A percentile compares a stretch with the other conserved stretches of the same genome.
Conservation (phyloP, 1,284 basidiomycete species). For the Cutaneotrichosporon sp. region DNA sequence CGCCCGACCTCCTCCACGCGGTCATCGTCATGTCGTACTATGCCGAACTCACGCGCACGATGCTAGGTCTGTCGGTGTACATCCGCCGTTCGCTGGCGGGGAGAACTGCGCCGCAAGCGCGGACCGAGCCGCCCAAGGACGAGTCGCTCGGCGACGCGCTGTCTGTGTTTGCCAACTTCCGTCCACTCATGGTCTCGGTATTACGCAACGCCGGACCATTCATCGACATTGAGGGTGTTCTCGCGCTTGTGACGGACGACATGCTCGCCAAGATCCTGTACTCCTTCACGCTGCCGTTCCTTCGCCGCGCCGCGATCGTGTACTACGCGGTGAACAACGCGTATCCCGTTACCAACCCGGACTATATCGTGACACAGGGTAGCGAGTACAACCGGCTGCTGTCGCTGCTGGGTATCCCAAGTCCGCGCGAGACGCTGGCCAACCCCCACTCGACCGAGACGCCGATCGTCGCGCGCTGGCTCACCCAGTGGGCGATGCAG, state of each 20-base stretch:
- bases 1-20: slow-evolving; percentile 78
- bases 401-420: slow-evolving; percentile 68
- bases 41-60: slow-evolving; percentile 74
- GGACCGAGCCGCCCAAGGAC: slow-evolving; percentile 46
- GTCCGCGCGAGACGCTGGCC: slow-evolving; percentile 63
- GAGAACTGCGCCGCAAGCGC: slow-evolving; percentile 28
- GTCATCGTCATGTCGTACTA: slow-evolving; percentile 82
- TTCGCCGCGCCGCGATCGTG: slow-evolving; percentile 83
- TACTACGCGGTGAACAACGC: slow-evolving; percentile 62
- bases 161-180: slow-evolving; percentile 32
- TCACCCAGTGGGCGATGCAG: slow-evolving; percentile 45
- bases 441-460: slow-evolving; percentile 61
- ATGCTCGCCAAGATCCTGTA: slow-evolving; percentile 77
- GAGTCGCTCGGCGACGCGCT: slow-evolving; percentile 30
- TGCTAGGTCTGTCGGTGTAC: slow-evolving; percentile 62
- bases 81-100: slow-evolving; percentile 41
- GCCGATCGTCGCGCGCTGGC: slow-evolving; percentile 44
- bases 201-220: slow-evolving; percentile 41
- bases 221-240: slow-evolving; percentile 33
- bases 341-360: slow-evolving; percentile 56
- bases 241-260: slow-evolving; percentile 39
- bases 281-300: slow-evolving; percentile 84
- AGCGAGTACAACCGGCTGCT: slow-evolving; percentile 74
- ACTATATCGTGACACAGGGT: slow-evolving; percentile 49
- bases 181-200: slow-evolving; percentile 46